A percentile compares a stretch with the other conserved stretches of the same genome.
phyloP scores from a whole-genome alignment of 2,329 filamentous ascomycete species.

The Fusarium secorum region DNA sequence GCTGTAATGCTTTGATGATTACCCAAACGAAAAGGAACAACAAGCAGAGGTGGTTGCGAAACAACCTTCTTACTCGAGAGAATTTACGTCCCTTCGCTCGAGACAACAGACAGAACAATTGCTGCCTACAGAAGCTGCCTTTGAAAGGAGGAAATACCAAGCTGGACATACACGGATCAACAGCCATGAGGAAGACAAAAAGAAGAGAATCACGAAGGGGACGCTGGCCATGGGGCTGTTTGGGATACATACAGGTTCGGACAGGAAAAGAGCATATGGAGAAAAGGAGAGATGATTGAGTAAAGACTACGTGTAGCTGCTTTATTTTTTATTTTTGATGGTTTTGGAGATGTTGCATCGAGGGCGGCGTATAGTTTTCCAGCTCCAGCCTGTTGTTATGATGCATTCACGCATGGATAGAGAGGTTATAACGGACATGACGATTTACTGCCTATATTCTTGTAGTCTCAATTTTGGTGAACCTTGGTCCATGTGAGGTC shows the following conservation, averaged over 20 bases:
- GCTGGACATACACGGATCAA: slow-evolving; percentile 25
- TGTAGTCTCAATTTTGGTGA: neutral
- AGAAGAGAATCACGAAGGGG: slow-evolving; percentile 16
- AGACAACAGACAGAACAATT: neutral
- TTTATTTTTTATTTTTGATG: slow-evolving; percentile 6
- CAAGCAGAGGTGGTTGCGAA: neutral
- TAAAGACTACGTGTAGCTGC: slow-evolving; percentile 3
- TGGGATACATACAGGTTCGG: slow-evolving; percentile 38
- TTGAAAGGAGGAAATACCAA: slow-evolving; percentile 26
- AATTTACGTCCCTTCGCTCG: slow-evolving; percentile 36
- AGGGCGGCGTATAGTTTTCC: slow-evolving; percentile 25
- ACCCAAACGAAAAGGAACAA: slow-evolving; percentile 19
- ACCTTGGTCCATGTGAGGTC: neutral
- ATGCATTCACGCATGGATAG: slow-evolving; percentile 33
- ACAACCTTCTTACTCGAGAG: slow-evolving; percentile 23
- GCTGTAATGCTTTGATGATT: slow-evolving; percentile 42
- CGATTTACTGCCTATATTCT: slow-evolving; percentile 23
- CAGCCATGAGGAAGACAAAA: slow-evolving; percentile 24
- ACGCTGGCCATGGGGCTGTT: slow-evolving; percentile 9
- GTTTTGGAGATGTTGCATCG: slow-evolving; percentile 20
- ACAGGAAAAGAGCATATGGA: slow-evolving; percentile 24
- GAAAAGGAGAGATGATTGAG: slow-evolving; percentile 29
- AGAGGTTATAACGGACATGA: slow-evolving; percentile 34
- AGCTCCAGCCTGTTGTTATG: slow-evolving; percentile 24
- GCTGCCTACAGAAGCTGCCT: slow-evolving; percentile 1